Conservation (phyloP, 2,329 filamentous ascomycete species). For the Sporothrix protearum region DNA sequence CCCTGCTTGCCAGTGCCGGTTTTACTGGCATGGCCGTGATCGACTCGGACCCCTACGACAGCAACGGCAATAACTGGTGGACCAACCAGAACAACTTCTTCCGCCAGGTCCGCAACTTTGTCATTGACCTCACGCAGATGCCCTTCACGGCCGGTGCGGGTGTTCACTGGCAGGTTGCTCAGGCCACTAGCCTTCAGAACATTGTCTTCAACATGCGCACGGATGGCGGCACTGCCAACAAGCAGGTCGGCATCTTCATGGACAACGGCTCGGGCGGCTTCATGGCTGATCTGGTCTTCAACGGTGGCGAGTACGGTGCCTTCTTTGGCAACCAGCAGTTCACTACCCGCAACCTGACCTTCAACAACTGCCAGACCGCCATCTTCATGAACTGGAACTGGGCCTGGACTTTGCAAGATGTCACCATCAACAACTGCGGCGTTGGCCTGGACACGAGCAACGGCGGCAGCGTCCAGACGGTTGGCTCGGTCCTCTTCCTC, state of each 20-base stretch:
- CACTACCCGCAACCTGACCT: slow-evolving; percentile 76
- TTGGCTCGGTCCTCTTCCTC: slow-evolving; percentile 79
- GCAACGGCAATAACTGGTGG: slow-evolving; percentile 67
- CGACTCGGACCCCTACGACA: slow-evolving; percentile 79
- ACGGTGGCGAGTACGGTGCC: slow-evolving; percentile 72
- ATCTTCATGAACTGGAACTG: slow-evolving; percentile 93
- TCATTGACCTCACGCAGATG: slow-evolving; percentile 69
- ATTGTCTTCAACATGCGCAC: slow-evolving; percentile 75
- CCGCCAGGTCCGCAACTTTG: slow-evolving; percentile 76
- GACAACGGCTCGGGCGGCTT: slow-evolving; percentile 82
- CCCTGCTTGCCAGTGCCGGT: slow-evolving; percentile 66
- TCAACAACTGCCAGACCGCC: slow-evolving; percentile 77
- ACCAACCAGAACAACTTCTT: slow-evolving; percentile 84
- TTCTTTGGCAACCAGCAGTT: slow-evolving; percentile 87
- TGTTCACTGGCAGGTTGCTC: slow-evolving; percentile 84
- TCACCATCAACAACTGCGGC: slow-evolving; percentile 70
- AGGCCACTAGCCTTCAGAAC: slow-evolving; percentile 76
- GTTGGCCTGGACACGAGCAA: slow-evolving; percentile 76
- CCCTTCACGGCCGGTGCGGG: slow-evolving; percentile 60
- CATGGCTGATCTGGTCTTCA: slow-evolving; percentile 79
- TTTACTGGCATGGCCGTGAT: slow-evolving; percentile 87
- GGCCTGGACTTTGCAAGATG: slow-evolving; percentile 75
- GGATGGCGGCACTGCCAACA: slow-evolving; percentile 60
- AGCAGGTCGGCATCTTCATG: slow-evolving; percentile 76
- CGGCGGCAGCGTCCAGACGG: slow-evolving; percentile 60